Conservation (phyloP, 768 basidiomycete genomes). For the Leucocoprinus sp. region DNA sequence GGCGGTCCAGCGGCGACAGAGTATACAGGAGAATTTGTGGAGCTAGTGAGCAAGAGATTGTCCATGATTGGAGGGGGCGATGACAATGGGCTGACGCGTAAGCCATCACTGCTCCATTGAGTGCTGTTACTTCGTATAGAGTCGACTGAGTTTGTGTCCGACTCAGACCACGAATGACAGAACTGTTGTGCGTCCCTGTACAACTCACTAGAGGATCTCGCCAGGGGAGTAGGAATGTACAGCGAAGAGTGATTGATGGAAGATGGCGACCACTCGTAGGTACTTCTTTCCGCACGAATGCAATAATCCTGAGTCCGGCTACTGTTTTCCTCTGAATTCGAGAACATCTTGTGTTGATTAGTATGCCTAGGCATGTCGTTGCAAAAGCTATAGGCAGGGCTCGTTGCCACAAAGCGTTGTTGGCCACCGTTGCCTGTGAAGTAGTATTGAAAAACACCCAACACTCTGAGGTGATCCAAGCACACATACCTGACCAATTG, state of each 20-base stretch:
- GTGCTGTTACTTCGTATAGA: background rate
- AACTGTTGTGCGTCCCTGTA: background rate
- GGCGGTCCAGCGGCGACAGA: constrained; percentile 6
- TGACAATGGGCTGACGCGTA: constrained; percentile 6
- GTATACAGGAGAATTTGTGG: constrained; percentile 5
- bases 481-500: constrained; percentile 2
- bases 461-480: background rate
- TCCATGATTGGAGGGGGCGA: constrained; percentile 2
- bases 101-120: constrained; percentile 3
- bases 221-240: background rate
- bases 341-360: constrained; percentile 3
- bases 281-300: constrained; percentile 9
- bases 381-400: background rate
- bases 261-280: constrained; percentile 3
- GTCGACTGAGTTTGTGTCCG: constrained; percentile 2
- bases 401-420: constrained; percentile 1
- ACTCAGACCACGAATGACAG: background rate
- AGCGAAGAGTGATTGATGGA: constrained; percentile 6
- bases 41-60: constrained; percentile 3
- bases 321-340: background rate
- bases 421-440: background rate
- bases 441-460: background rate
- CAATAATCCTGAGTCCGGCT: constrained; percentile 6
- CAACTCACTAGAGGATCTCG: background rate
- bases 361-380: constrained; percentile 3